phyloP scores from a whole-genome alignment of 176 grass and related monocot genomes.

The Pharus latifolius region DNA sequence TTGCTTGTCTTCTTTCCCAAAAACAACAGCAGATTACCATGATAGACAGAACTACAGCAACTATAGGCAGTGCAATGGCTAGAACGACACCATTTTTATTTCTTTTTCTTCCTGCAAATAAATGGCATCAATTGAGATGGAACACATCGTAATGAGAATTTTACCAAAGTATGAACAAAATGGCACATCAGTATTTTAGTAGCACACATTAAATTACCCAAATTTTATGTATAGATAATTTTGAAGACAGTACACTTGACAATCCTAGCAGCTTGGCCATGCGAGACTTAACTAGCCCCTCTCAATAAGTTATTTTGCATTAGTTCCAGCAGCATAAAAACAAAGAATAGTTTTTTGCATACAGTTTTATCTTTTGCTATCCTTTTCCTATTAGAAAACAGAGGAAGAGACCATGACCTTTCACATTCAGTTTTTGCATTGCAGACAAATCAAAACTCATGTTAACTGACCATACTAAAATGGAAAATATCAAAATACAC shows the following conservation, averaged over 20 bases:
- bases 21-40: conserved; percentile 11
- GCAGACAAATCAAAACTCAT: neutral
- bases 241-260: too few species aligned
- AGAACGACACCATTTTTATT: neutral
- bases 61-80: conserved; percentile 21
- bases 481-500: neutral
- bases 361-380: neutral
- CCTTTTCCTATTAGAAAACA: neutral
- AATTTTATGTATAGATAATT: neutral
- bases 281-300: neutral
- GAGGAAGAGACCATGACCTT: neutral
- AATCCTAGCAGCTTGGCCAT: too few species aligned
- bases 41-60: neutral
- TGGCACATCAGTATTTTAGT: neutral
- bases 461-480: neutral
- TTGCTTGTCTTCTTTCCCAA: neutral
- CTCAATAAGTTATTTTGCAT: neutral
- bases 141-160: neutral
- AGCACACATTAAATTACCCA: neutral
- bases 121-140: neutral
- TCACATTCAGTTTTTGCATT: neutral
- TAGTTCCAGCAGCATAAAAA: neutral
- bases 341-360: neutral
- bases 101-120: conserved; percentile 1
- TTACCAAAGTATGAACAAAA: neutral